Evolutionary conservation across 345 rosid species (phyloP).

Genomic region (Rhodamnia argentea): DNA sequence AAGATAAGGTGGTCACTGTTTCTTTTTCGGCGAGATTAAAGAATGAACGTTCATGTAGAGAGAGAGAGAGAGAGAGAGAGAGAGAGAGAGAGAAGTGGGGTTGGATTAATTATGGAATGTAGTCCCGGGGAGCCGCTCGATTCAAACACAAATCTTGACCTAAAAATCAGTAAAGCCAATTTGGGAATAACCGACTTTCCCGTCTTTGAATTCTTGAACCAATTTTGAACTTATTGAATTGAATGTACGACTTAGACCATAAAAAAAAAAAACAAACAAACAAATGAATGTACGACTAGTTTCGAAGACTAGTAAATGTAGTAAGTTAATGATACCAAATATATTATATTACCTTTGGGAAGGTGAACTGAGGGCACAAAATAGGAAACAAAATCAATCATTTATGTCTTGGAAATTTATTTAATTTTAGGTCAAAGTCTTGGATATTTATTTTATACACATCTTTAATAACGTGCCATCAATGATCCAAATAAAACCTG

Average conservation of each 20-base stretch:
- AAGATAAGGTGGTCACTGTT: background rate
- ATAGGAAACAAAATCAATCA: background rate
- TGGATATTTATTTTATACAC: background rate
- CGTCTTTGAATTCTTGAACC: background rate
- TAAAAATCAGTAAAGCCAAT: background rate
- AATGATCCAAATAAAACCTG: background rate
- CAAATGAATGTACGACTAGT: background rate
- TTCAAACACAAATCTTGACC: background rate
- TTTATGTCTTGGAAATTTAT: background rate
- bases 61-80: background rate
- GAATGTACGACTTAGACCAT: background rate
- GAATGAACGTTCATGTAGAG: background rate
- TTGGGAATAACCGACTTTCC: background rate
- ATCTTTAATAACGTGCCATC: background rate
- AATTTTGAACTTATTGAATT: background rate
- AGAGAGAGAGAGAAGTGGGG: background rate
- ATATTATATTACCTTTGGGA: background rate
- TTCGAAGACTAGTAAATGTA: background rate
- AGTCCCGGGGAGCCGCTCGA: background rate
- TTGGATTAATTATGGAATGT: background rate
- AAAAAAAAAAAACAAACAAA: no score
- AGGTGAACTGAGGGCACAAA: background rate
- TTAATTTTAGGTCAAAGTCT: no score
- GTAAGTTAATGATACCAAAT: background rate
- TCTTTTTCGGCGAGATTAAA: background rate